phyloP scores from a whole-genome alignment of 306 rosid genomes.

The Castanopsis chinensis region DNA sequence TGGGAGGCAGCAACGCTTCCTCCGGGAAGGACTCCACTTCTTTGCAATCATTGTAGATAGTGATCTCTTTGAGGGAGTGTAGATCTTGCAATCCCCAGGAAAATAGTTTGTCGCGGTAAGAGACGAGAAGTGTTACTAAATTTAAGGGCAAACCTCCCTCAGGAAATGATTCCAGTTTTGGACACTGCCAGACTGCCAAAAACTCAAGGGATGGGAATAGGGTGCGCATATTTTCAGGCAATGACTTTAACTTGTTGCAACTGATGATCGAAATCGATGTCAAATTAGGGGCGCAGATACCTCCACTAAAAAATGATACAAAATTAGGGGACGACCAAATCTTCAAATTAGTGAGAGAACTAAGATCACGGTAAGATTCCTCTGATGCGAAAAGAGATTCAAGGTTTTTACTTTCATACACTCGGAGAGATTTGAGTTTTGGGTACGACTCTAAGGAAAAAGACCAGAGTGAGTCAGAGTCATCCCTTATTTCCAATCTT shows the following conservation, averaged over 20 bases:
- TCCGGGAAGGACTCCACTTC: too few relatives aligned
- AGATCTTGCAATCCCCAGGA: constrained; percentile 9
- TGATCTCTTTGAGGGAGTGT: too few relatives aligned
- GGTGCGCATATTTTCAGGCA: background rate
- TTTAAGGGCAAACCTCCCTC: constrained; percentile 19
- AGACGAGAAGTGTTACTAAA: background rate
- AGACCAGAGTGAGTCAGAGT: too few relatives aligned
- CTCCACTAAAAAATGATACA: too few relatives aligned
- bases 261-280: fast-evolving
- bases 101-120: background rate
- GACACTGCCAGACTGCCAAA: background rate
- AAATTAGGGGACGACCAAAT: too few relatives aligned
- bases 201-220: background rate
- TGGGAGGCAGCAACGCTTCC: constrained; percentile 3
- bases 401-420: fast-evolving
- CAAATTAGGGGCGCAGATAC: too few relatives aligned
- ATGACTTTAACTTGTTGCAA: too few relatives aligned
- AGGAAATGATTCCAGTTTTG: constrained; percentile 16
- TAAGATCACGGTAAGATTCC: too few relatives aligned
- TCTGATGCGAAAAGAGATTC: too few relatives aligned
- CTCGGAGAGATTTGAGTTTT: fast-evolving
- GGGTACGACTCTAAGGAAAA: too few relatives aligned
- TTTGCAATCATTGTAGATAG: fast-evolving
- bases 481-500: fast-evolving
- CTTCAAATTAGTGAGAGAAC: fast-evolving